Evolutionary conservation across 2,329 filamentous ascomycete genomes (phyloP), one percentile per base, ranked within the genome.

Genomic region (Stemphylium vesicarium): DNA sequence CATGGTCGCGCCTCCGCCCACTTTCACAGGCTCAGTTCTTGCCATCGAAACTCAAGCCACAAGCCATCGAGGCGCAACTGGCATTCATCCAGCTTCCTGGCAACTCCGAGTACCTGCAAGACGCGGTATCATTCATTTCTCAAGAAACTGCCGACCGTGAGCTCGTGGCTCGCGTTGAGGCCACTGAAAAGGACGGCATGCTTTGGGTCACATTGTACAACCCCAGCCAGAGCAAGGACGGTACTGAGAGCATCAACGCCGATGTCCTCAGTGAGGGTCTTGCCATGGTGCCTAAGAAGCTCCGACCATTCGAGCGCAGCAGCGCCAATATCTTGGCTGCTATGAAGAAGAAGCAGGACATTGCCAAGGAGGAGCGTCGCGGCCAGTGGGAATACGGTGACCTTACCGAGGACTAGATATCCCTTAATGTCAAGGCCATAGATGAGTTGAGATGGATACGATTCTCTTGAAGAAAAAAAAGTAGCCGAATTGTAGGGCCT

Each of bases 351-450:
- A 85, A 89, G 46, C 89, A 96, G 81, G 82, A 84, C 32, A 82
- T 88, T 75, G 94, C 94, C 4, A 96, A 96, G 84, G 81, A 85
- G 50, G 87, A 88, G 53, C 86, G 92, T 59, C 82, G 87, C 63
- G 95, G 95, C 38, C 95, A 96, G 85, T 99, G 94, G 93, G 95
- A 99, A 84, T 99, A 98, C 77, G 95, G 95, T 65, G 95, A 98
- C 75, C 83, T 96, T 71, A 96, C 92, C 12, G 93, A 96, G 64
- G 73, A 69, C 43, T 66, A 66, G 50, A 22, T 36, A 31, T 37
- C 11, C n/a, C 35, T n/a, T 16, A 40, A 35, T 20, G 31, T 22
- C 26, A 31, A 2, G n/a, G 11, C 22, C 31, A 29, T 22, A 20
- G 24, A 18, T 10, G 12, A 13, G 22, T 46, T 46, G 22, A 29